Conservation (phyloP, 345 rosid species). For the Eucalyptus tenuipes region DNA sequence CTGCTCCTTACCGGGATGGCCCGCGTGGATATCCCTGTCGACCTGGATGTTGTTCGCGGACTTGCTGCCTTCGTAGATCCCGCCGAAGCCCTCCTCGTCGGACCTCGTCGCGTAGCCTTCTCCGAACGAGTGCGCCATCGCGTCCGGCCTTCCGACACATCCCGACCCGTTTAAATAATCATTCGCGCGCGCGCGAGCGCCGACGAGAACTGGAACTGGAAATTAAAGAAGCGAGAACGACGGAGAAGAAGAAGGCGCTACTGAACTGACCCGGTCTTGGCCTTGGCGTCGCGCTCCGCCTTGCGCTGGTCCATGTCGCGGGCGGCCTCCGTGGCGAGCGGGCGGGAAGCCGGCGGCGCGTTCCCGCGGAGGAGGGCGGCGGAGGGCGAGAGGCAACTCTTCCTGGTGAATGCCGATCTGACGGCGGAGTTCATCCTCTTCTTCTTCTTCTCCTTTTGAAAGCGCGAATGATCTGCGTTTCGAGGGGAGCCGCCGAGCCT, state of each 20-base stretch:
- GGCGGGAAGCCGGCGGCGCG: neutral
- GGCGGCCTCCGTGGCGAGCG: neutral
- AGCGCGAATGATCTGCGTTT: neutral
- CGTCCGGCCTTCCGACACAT: conserved; percentile 8
- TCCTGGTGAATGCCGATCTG: neutral
- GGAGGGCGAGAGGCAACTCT: neutral
- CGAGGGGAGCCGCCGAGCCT: neutral
- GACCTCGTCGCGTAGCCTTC: conserved; percentile 71
- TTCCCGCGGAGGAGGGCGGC: neutral
- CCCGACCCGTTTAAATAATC: neutral
- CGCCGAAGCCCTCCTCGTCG: conserved; percentile 88
- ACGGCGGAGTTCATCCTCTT: neutral
- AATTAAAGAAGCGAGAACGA: neutral
- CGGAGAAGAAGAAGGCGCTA: neutral
- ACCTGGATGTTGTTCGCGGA: neutral
- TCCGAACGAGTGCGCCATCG: conserved; percentile 67
- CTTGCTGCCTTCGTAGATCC: conserved; percentile 47
- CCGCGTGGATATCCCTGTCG: neutral
- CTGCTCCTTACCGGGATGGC: neutral
- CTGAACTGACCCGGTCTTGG: neutral
- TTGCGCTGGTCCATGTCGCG: neutral
- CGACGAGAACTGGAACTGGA: neutral
- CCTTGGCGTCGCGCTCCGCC: neutral
- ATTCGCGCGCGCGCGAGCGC: neutral
- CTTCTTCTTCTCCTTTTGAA: neutral